Base-by-base conservation (phyloP, 1,284 basidiomycete genomes). In the Ustilago crameri region DNA sequence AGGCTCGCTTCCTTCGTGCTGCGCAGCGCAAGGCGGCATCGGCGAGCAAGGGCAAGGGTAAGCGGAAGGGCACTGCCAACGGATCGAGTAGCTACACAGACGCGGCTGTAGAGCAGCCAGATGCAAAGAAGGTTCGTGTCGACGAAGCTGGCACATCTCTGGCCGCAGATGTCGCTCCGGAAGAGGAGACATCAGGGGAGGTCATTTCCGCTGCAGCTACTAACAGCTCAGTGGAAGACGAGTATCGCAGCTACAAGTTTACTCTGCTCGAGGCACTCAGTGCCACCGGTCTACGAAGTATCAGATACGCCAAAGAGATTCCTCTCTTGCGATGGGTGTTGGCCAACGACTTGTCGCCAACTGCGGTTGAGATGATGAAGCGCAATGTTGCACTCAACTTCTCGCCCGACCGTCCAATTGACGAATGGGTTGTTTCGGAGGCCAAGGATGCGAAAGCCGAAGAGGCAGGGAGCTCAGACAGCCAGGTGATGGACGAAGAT, bases 241-340 rank as follows among this genome's bases (percentile, higher is more conserved):
- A 49, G 83, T 89, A 88, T 78, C 84, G 85, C 32, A 87, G 89
- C 0, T 87, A 90, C 73, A 90, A 89, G 69, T 90, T 95, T 78
- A 90, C 90, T 9, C 87, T 96, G 14, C 87, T 99, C n/a, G 95
- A 99, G 84, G 93, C 95, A 0, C 88, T 99, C 18, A 94, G 93
- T 17, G 95, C 95, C 0, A 98, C 96, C 0, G 95, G 95, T 23
- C 87, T 99, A 23, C 90, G 95, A 12, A 92, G 94, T 3, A 98
- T 99, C 68, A 91, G 95, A 30, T 98, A 98, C 82, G 95, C 95
- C 0, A 95, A 97, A 78, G 95, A 99, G 85, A 95, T 99, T 10
- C 94, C 95, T 0, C 87, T 91, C 37, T 88, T 95, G 66, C 92
- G 90, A 91, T 95, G 64, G 56, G 90, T 99, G 30, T 89, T 97